Base-by-base conservation (phyloP, 1,284 basidiomycete genomes). In the Coriolopsis trogii region DNA sequence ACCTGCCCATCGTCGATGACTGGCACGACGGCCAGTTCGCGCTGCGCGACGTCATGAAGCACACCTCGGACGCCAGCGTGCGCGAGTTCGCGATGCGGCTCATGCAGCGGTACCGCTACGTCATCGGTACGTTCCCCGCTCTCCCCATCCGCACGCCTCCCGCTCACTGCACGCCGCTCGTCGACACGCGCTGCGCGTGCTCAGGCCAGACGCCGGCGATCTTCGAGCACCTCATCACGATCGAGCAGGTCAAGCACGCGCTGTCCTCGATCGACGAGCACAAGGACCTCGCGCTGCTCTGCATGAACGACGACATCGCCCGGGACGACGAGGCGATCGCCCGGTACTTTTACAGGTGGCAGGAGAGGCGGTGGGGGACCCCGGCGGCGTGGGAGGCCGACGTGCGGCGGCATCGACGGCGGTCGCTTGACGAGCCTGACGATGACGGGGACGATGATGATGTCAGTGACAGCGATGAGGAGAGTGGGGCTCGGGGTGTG, bases 91-190 rank as follows among this genome's bases (percentile, higher is more conserved):
- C 66, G 30, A 68, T 76, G 67, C 67, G 67, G 41, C 64, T 78
- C 28, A 63, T 79, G 24, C 72, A 74, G 42, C 63, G 77, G 9
- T 78, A 78, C 57, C 69, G 73, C 18, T 79, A 70, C 58, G 66
- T 70, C 6, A 59, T 71, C 47, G 69, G 69, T 66, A 30, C 20
- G 63, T 62, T 9, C 9, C 21, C 15, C 16, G n/a, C 18, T 20
- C n/a, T 30, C 15, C 10, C 28, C 26, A 7, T 26, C 12, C 9
- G 20, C 4, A 38, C 12, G 5, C 20, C 10, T 36, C 28, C 7
- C 18, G 40, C 38, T 24, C 24, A 31, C 28, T 9, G 7, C 21
- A 20, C 20, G 33, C 6, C 20, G n/a, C n/a, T n/a, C n/a, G n/a
- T n/a, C n/a, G n/a, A n/a, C n/a, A n/a, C n/a, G n/a, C n/a, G n/a